A percentile compares a stretch with the other conserved stretches of the same genome.
phyloP scores from a whole-genome alignment of 148 eudicot species.

The Heliamphora exappendiculata region DNA sequence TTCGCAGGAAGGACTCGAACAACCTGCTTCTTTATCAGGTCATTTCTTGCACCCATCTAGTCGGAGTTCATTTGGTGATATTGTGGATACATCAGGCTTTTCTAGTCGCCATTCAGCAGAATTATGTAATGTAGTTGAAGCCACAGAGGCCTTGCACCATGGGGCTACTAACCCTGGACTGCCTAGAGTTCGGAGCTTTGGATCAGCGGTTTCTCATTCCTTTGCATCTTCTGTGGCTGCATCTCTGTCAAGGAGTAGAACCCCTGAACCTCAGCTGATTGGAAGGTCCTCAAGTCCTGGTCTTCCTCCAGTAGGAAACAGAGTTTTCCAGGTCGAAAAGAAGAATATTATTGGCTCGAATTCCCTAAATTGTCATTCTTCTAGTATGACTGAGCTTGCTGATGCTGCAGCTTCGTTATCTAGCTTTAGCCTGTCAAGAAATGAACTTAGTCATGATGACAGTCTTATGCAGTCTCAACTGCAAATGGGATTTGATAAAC shows the following conservation, averaged over 20 bases:
- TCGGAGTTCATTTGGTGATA: conserved; percentile 28
- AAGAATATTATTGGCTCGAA: conserved; percentile 13
- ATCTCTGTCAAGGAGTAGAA: conserved; percentile 23
- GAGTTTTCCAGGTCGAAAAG: conserved; percentile 16
- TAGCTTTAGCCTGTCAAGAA: conserved; percentile 25
- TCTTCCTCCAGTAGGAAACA: conserved; percentile 16
- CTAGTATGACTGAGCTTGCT: too few species aligned
- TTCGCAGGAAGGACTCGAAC: conserved; percentile 50
- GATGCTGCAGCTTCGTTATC: conserved; percentile 43
- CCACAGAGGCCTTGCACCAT: conserved; percentile 16
- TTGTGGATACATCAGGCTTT: too few species aligned
- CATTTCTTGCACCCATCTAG: conserved; percentile 31
- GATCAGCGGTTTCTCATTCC: conserved; percentile 24
- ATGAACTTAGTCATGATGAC: conserved; percentile 22
- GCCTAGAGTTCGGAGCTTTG: conserved; percentile 25
- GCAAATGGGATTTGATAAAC: conserved; percentile 18
- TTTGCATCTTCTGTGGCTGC: conserved; percentile 22
- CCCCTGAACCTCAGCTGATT: conserved; percentile 29
- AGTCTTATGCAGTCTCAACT: conserved; percentile 20
- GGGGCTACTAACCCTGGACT: conserved; percentile 12
- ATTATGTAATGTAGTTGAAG: conserved; percentile 19
- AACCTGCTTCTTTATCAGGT: conserved; percentile 25
- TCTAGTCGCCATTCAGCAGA: conserved; percentile 22
- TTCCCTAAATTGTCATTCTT: too few species aligned
- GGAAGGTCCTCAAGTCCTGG: conserved; percentile 26